Percentiles rank a stretch among this genome's conserved stretches.
phyloP scores from a whole-genome alignment of 2,329 filamentous ascomycete species.

The Sphaerulina vaccinii region DNA sequence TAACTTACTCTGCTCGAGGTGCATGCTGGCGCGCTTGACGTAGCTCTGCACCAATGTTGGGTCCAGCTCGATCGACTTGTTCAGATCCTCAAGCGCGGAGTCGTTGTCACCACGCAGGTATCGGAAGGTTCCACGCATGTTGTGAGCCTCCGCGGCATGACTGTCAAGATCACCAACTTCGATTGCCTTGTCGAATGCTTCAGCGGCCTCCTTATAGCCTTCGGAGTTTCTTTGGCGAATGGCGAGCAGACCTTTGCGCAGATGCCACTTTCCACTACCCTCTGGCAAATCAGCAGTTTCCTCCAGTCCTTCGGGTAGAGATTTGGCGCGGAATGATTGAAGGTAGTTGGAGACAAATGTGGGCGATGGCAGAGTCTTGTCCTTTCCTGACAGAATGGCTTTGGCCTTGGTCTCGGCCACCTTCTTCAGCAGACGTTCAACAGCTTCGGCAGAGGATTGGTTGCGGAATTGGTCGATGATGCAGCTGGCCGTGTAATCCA shows the following conservation, averaged over 20 bases:
- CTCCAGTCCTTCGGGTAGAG: constrained; percentile 76
- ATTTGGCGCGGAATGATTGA: constrained; percentile 89
- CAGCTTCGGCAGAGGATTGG: constrained; percentile 79
- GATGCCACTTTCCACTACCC: constrained; percentile 76
- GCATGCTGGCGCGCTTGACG: constrained; percentile 98
- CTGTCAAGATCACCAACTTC: constrained; percentile 77
- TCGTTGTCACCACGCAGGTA: constrained; percentile 88
- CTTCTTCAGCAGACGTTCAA: constrained; percentile 93
- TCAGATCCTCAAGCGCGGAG: constrained; percentile 78
- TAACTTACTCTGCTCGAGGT: constrained; percentile 77
- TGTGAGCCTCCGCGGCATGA: constrained; percentile 87
- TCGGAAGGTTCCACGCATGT: constrained; percentile 93
- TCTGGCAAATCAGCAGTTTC: constrained; percentile 75
- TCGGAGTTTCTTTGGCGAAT: constrained; percentile 85
- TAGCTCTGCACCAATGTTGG: constrained; percentile 90
- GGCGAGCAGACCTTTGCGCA: constrained; percentile 77
- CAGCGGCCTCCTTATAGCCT: constrained; percentile 83
- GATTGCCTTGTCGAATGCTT: constrained; percentile 83
- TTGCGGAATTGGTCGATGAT: constrained; percentile 98
- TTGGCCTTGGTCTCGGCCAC: constrained; percentile 94
- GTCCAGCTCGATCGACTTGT: constrained; percentile 89
- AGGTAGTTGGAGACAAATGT: constrained; percentile 99
- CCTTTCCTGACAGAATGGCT: constrained; percentile 76
- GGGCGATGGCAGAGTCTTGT: constrained; percentile 85
- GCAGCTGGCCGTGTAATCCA: constrained; percentile 98